Base-by-base conservation (phyloP, 805 yeast species). In the Saturnispora besseyi region DNA sequence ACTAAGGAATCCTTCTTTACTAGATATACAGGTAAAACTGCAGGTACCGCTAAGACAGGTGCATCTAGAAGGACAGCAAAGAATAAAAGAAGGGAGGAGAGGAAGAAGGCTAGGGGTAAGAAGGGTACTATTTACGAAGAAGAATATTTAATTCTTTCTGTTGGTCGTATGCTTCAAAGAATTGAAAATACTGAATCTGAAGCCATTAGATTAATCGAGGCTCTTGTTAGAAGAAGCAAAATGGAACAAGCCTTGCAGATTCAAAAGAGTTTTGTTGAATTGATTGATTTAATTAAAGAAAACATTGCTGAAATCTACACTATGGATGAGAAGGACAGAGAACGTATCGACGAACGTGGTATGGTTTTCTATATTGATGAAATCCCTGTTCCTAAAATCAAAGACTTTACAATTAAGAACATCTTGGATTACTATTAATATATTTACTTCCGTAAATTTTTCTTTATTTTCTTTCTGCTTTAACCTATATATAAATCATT, bases 61-160 rank as follows among this genome's bases (percentile, higher is more conserved):
- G 97, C 93, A 2, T 83, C 96, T 0, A 78, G 99, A 66, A 78
- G 84, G 61, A 90, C 99, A 0, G 78, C 95, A 6, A 93, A 93
- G 69, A 93, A 93, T 66, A 79, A 82, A 56, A 86, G 96, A 64
- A 79, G 99, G 57, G 97, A 91, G 67, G 99, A 91, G 63, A 79
- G 99, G 60, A 93, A 93, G 70, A 78, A 81, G 53, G 99, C 99
- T 2, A 80, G 96, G 59, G 99, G 99, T 53, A 88, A 95, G 72
- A 93, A 93, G 70, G 98, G 98, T 44, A 91, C 97, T 6, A 85
- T 93, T 21, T 93, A 93, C 61, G 99, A 93, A 66, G 99, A 93
- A 64, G 98, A 93, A 64, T 93, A 93, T 65, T 76, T 93, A 50
- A 82, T 93, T 44, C 80, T 79, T 57, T 90, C 97, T 3, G 81